phyloP scores from a whole-genome alignment of 2,329 filamentous ascomycete species.

The Calonectria pseudoturangicola region DNA sequence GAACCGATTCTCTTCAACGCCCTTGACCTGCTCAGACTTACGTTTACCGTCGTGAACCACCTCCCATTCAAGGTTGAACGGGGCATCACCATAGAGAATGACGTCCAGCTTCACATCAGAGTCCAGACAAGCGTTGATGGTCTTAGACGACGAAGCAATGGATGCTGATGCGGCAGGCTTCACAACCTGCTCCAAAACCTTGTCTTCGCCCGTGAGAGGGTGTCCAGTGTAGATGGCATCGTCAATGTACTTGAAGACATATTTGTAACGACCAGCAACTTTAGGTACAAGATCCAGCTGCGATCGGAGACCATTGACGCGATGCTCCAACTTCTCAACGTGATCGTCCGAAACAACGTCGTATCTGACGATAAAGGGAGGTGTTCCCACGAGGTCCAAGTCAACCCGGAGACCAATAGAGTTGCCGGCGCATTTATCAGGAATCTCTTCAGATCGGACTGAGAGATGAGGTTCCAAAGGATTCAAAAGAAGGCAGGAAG shows the following conservation, averaged over 20 bases:
- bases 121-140: slow-evolving; percentile 86
- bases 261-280: slow-evolving; percentile 89
- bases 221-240: slow-evolving; percentile 87
- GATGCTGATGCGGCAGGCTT: slow-evolving; percentile 93
- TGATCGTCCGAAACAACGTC: slow-evolving; percentile 79
- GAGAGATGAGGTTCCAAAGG: slow-evolving; percentile 89
- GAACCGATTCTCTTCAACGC: slow-evolving; percentile 78
- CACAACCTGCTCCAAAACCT: slow-evolving; percentile 88
- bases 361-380: slow-evolving; percentile 91
- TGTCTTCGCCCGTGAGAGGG: slow-evolving; percentile 75
- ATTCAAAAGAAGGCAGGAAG: slow-evolving; percentile 94
- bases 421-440: slow-evolving; percentile 95
- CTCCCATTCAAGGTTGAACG: slow-evolving; percentile 94
- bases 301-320: slow-evolving; percentile 82
- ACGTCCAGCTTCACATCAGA: slow-evolving; percentile 86
- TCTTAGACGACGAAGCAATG: slow-evolving; percentile 72
- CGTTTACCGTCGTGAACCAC: slow-evolving; percentile 92
- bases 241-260: slow-evolving; percentile 86
- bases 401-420: slow-evolving; percentile 93
- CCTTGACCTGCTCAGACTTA: slow-evolving; percentile 78
- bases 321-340: slow-evolving; percentile 72
- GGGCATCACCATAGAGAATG: slow-evolving; percentile 85
- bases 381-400: slow-evolving; percentile 92
- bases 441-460: slow-evolving; percentile 86
- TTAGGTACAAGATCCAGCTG: slow-evolving; percentile 90